These are phyloP conservation scores for Diplogelasinospora grovesii DNA, from an alignment of 495 filamentous ascomycete genomes.

Conservation along the genomic window DNA sequence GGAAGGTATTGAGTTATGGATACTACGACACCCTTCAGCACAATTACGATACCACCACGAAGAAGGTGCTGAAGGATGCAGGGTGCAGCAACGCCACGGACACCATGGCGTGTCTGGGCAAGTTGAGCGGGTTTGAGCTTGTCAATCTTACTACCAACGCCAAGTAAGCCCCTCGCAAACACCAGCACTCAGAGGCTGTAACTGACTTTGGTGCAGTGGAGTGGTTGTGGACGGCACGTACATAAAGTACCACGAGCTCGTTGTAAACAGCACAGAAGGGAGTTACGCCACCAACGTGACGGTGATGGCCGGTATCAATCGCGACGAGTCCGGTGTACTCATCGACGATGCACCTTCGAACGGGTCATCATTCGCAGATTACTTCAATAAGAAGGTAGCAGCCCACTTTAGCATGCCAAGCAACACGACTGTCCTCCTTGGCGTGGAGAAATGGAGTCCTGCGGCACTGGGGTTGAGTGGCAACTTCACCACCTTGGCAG, in stretches of 20 bases:
- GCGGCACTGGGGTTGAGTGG: slow-evolving; percentile 13
- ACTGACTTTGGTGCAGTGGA: slow-evolving; percentile 9
- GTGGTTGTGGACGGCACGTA: slow-evolving; percentile 32
- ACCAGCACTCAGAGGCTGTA: background rate
- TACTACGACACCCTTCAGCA: slow-evolving; percentile 26
- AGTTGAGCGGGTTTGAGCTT: slow-evolving; percentile 27
- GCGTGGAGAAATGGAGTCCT: too few relatives aligned
- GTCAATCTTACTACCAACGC: slow-evolving; percentile 26
- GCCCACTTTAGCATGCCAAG: slow-evolving; percentile 15
- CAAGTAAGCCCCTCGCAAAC: slow-evolving; percentile 14
- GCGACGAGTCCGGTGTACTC: slow-evolving; percentile 35
- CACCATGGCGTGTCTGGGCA: slow-evolving; percentile 28
- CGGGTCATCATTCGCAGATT: slow-evolving; percentile 12
- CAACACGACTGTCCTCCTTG: slow-evolving; percentile 7
- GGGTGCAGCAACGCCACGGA: slow-evolving; percentile 25
- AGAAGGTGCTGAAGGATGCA: slow-evolving; percentile 22
- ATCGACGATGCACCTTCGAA: slow-evolving; percentile 18
- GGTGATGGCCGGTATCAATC: slow-evolving; percentile 33
- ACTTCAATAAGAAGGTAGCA: slow-evolving; percentile 10
- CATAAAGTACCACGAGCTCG: slow-evolving; percentile 21
- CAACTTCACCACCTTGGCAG: slow-evolving; percentile 16
- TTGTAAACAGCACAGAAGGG: slow-evolving; percentile 16
- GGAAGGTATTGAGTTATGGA: slow-evolving; percentile 13
- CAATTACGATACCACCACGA: slow-evolving; percentile 25
- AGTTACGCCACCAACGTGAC: slow-evolving; percentile 17